Evolutionary conservation across 2,329 filamentous ascomycete genomes (phyloP), one percentile per base, ranked within the genome.

Genomic region (Sporothrix sp.): DNA sequence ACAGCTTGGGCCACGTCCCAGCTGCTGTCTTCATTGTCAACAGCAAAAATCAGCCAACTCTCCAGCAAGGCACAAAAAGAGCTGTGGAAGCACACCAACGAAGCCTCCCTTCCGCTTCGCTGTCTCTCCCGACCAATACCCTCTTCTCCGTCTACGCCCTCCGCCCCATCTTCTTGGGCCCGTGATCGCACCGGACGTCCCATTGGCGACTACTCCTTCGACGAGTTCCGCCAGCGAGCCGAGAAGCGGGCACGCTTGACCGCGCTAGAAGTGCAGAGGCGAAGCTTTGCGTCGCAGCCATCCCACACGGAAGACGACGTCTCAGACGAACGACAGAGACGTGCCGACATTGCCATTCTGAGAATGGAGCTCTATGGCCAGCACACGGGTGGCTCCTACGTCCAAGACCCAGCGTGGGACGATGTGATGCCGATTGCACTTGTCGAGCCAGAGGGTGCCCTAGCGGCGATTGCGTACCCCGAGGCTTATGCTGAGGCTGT

Each of bases 391-490:
- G 72, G 71, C 8, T 57, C 67, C 60, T 85, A 86, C 65, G 73
- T 77, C 47, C 72, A 75, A 54, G 82, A 90, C 65, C 82, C 87
- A 1, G 76, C 74, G 55, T 97, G 89, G 91, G 81, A 87, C 58
- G 88, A 94, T 68, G 75, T 96, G 47, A 72, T 80, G 48, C 90
- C 90, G 18, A 84, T 97, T 51, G 82, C 86, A 4, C 82, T 93
- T 60, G 78, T 88, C 62, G 90, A 96, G 68, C 86, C 88, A 53
- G 84, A 82, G 58, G 75, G 84, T 58, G 88, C 91, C 25, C 78
- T 98, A 52, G 91, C 91, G n/a, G 81, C 84, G 53, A 98, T 98
- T 66, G 84, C 90, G 52, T 98, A 98, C 67, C 80, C 84, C 2
- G 82, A 87, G 28, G 84, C 93, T 57, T 98, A 98, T 66, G 80